Conservation (phyloP, 148 eudicot genomes). For the Nyssa sinensis region DNA sequence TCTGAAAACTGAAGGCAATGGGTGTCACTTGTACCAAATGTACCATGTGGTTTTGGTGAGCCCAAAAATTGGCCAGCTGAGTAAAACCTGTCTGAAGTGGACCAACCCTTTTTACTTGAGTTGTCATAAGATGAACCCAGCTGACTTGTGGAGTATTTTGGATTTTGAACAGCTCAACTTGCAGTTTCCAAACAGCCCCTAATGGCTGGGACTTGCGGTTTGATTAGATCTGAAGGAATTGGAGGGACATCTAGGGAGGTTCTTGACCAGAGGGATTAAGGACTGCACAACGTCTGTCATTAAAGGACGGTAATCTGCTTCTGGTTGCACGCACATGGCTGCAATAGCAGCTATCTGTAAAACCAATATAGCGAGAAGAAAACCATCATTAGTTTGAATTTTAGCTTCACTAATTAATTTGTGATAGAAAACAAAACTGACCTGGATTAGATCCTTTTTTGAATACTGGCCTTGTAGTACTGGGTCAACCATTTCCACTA, state of each 20-base stretch:
- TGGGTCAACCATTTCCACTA: slow-evolving; percentile 78
- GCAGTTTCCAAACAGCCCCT: slow-evolving; percentile 12
- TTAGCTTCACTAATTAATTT: not conserved
- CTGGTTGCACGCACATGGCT: slow-evolving; percentile 84
- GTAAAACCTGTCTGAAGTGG: no score
- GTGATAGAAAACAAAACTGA: slow-evolving; percentile 18
- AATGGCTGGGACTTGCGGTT: slow-evolving; percentile 42
- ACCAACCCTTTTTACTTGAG: no score
- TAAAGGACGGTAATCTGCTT: slow-evolving; percentile 83
- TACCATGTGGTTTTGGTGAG: no score
- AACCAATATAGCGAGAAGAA: not conserved
- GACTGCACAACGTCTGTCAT: slow-evolving; percentile 93
- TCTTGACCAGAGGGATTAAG: slow-evolving; percentile 71
- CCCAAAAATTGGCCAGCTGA: not conserved
- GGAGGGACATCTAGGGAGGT: slow-evolving; percentile 34
- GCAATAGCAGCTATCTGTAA: slow-evolving; percentile 86
- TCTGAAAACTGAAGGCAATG: not conserved
- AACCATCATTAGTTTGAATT: not conserved
- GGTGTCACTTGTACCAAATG: no score
- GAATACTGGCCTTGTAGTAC: slow-evolving; percentile 59
- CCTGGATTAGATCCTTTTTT: slow-evolving; percentile 81
- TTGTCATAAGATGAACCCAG: not conserved
- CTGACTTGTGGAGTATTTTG: not conserved
- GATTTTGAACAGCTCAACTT: not conserved
- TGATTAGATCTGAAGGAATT: slow-evolving; percentile 46